Base-by-base conservation (phyloP, 2,329 filamentous ascomycete species). In the Dactylellina leptospora region DNA sequence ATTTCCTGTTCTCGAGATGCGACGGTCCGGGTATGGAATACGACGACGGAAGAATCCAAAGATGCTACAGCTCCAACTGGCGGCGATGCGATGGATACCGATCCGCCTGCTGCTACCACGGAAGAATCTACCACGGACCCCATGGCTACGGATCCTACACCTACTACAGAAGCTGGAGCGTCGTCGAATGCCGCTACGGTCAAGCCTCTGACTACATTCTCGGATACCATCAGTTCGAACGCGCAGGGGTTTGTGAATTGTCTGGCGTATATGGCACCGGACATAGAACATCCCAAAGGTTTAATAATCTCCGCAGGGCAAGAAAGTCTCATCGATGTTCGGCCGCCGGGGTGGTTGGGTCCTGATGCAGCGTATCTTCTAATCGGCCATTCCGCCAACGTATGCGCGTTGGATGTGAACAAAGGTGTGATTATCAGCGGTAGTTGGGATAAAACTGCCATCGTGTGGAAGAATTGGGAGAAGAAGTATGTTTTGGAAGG, bases 1-100 rank as follows among this genome's bases (percentile, higher is more conserved):
- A 82, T 96, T 75, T 96, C 95, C 18, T 92, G 91, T 33, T 97
- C 95, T 48, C 86, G 95, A 81, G 95, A 99, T 82, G 90, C 89
- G 77, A 96, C 91, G 13, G 92, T 97, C 59, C 89, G 93, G 51
- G 82, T 91, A 75, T 99, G 95, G 95, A 89, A 87, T 33, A 20
- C 64, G 8, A 16, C 60, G 4, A 27, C 23, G 0, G 47, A 69
- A 22, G 47, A 55, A 36, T 20, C 13, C 8, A 48, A 56, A 11
- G 38, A 16, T 13, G 28, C 33, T 27, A 28, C 45, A 28, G 16
- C 25, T 22, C 2, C 27, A 8, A 16, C 27, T 25, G 16, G 22
- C n/a, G 45, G 27, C 16, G 68, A 83, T 22, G 45, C 51, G 8
- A 72, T 64, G 59, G 68, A 72, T 48, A 64, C 51, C 2, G 51